A percentile compares a stretch with the other conserved stretches of the same genome.
Conservation (phyloP, 2,329 filamentous ascomycete genomes). For the Fonsecaea monophora region DNA sequence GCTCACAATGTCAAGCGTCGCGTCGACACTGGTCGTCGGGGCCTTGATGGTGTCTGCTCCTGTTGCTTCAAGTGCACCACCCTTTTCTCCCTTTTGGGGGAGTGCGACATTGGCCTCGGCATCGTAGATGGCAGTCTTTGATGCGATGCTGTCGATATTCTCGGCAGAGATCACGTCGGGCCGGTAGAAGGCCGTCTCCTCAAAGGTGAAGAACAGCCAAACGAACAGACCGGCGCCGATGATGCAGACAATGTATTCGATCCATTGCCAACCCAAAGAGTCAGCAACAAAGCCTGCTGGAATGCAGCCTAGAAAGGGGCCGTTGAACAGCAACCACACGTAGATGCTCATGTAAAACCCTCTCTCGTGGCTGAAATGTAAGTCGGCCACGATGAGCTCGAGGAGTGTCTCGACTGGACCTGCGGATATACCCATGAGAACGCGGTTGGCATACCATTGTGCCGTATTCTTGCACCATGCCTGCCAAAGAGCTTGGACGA, state of each 20-base stretch:
- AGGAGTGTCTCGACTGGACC: constrained; percentile 58
- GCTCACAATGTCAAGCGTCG: too few relatives aligned
- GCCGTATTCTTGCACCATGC: constrained; percentile 52
- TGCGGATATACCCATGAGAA: constrained; percentile 56
- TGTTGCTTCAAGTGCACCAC: too few relatives aligned
- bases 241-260: constrained; percentile 29
- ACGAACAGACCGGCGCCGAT: constrained; percentile 27
- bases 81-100: too few relatives aligned
- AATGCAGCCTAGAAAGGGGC: constrained; percentile 33
- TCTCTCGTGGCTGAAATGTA: constrained; percentile 45
- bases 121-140: too few relatives aligned
- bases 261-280: constrained; percentile 38
- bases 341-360: constrained; percentile 37
- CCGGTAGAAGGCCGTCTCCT: constrained; percentile 33
- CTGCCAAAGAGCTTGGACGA: constrained; percentile 54
- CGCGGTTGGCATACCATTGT: constrained; percentile 57
- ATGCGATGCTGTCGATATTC: neutral
- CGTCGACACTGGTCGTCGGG: too few relatives aligned
- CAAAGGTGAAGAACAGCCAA: constrained; percentile 33
- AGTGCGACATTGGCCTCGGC: too few relatives aligned
- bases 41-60: too few relatives aligned
- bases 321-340: constrained; percentile 29
- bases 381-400: constrained; percentile 55
- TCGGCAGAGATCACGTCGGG: neutral
- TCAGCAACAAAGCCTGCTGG: constrained; percentile 37